phyloP scores from a whole-genome alignment of 495 filamentous ascomycete genomes.

The Collariella sp. region DNA sequence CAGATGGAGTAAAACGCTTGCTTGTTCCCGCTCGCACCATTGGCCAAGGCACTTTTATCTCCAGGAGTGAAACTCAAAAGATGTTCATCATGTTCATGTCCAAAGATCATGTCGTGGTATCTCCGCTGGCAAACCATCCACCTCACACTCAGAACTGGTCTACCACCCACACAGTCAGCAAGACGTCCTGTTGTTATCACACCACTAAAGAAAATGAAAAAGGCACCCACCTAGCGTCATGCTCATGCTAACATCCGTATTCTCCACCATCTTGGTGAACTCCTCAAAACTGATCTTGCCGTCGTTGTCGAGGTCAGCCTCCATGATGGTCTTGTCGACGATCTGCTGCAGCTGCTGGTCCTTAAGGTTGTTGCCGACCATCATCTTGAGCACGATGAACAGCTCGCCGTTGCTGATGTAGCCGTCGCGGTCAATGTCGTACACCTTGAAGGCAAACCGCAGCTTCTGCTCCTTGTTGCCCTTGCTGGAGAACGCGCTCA shows the following conservation, averaged over 20 bases:
- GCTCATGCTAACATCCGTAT: conserved; percentile 93
- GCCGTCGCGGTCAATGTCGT: conserved; percentile 97
- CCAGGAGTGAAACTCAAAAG: too few species aligned
- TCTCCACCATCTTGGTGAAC: conserved; percentile 98
- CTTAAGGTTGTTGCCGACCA: conserved; percentile 99
- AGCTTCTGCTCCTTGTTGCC: conserved; percentile 99
- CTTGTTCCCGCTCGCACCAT: too few species aligned
- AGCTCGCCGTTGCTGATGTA: conserved; percentile 98
- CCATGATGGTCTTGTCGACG: conserved; percentile 99
- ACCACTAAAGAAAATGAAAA: background rate
- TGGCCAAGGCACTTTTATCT: too few species aligned
- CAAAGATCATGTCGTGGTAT: too few species aligned
- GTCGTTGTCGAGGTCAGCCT: conserved; percentile 90
- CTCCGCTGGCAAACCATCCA: too few species aligned
- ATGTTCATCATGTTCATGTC: too few species aligned
- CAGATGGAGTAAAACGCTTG: too few species aligned
- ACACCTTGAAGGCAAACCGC: conserved; percentile 96
- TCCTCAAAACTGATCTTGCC: conserved; percentile 99
- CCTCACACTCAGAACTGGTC: background rate
- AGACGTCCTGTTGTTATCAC: background rate
- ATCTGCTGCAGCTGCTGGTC: conserved; percentile 97
- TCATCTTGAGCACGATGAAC: conserved; percentile 99
- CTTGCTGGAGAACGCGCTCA: conserved; percentile 93
- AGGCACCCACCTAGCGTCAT: conserved; percentile 88
- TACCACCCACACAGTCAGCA: background rate